A percentile compares a stretch with the other conserved stretches of the same genome.
phyloP scores from a whole-genome alignment of 768 basidiomycete genomes.

The Boletus edulis region DNA sequence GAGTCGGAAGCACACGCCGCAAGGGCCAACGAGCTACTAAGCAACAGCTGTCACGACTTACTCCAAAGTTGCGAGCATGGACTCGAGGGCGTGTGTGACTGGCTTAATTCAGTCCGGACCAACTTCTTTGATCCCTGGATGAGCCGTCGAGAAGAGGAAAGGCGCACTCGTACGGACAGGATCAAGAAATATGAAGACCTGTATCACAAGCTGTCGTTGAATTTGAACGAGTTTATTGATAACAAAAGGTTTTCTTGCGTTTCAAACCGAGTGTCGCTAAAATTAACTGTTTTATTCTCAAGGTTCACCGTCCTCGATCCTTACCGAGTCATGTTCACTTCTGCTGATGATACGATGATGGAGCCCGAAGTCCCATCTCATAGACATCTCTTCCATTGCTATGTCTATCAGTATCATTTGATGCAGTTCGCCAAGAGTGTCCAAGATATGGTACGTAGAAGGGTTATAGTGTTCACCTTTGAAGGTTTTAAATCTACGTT shows the following conservation, averaged over 20 bases:
- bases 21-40: constrained; percentile 44
- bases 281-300: background rate
- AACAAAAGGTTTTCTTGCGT: constrained; percentile 43
- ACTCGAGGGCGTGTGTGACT: constrained; percentile 42
- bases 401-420: constrained; percentile 61
- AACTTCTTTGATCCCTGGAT: constrained; percentile 38
- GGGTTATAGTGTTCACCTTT: background rate
- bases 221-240: constrained; percentile 45
- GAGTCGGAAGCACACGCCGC: constrained; percentile 41
- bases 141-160: constrained; percentile 24
- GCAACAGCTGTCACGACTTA: constrained; percentile 52
- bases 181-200: constrained; percentile 38
- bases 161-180: constrained; percentile 30
- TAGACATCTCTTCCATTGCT: constrained; percentile 69
- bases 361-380: constrained; percentile 52
- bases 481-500: background rate
- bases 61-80: constrained; percentile 42
- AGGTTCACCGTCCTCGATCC: constrained; percentile 51
- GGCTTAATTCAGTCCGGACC: constrained; percentile 47
- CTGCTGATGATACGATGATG: constrained; percentile 23
- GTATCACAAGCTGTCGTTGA: constrained; percentile 33
- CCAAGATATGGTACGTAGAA: constrained; percentile 33
- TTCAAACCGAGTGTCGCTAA: background rate
- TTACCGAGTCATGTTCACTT: constrained; percentile 51
- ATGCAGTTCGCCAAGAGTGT: constrained; percentile 36